These are phyloP conservation scores for Dactylella cylindrospora DNA, from an alignment of 2,329 filamentous ascomycete genomes.

Conservation along the genomic window DNA sequence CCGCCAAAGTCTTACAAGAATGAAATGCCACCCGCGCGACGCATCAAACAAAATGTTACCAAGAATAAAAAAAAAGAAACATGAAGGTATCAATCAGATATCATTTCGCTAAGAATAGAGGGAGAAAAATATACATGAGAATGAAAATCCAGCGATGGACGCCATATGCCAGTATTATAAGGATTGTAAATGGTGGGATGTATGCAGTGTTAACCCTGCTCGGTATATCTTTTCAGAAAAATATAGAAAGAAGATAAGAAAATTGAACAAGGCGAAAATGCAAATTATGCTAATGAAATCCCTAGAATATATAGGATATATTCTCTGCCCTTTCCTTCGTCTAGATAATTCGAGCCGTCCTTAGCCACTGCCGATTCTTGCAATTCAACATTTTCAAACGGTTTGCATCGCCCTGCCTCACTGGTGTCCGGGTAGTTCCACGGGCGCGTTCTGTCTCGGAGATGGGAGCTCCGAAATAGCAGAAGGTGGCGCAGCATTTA, in stretches of 20 bases:
- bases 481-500: neutral
- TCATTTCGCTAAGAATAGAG: no score
- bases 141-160: neutral
- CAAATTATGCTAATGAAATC: neutral
- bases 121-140: constrained; percentile 16
- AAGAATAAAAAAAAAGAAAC: neutral
- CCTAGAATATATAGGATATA: no score
- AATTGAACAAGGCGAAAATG: neutral
- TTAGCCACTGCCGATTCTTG: no score
- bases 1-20: no score
- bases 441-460: constrained; percentile 30
- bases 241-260: neutral
- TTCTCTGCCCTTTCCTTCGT: neutral
- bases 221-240: constrained; percentile 1
- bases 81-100: no score
- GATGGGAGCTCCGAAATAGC: constrained; percentile 33
- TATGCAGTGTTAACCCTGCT: constrained; percentile 13
- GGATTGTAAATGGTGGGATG: constrained; percentile 8
- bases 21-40: no score
- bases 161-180: constrained; percentile 8
- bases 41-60: no score
- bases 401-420: neutral
- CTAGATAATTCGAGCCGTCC: no score
- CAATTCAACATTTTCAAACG: constrained; percentile 2
- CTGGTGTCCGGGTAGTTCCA: constrained; percentile 28